phyloP scores from a whole-genome alignment of 148 eudicot genomes.

The Rhododendron williamsianum region DNA sequence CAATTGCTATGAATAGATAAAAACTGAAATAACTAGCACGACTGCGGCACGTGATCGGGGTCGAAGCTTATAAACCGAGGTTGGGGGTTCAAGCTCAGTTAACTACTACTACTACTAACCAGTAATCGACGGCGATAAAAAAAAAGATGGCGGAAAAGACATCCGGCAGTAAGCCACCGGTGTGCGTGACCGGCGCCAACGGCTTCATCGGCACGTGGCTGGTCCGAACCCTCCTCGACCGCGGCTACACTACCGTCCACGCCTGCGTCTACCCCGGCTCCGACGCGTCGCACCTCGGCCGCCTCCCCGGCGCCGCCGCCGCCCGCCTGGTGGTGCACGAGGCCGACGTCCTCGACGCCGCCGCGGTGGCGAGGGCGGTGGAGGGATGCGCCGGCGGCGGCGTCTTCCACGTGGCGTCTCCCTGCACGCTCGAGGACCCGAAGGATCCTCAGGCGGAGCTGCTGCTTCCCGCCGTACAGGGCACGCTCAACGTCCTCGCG shows the following conservation, averaged over 20 bases:
- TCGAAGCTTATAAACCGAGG: neutral
- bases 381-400: conserved; percentile 51
- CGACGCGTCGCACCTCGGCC: conserved; percentile 46
- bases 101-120: neutral
- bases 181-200: conserved; percentile 86
- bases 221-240: conserved; percentile 44
- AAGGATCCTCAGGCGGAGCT: conserved; percentile 63
- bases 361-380: conserved; percentile 41
- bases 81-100: neutral
- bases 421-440: conserved; percentile 71
- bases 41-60: neutral
- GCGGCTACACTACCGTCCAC: conserved; percentile 57
- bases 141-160: neutral
- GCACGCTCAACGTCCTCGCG: conserved; percentile 62
- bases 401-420: conserved; percentile 92
- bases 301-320: conserved; percentile 31
- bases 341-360: conserved; percentile 54
- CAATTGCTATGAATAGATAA: neutral
- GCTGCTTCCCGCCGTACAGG: conserved; percentile 70
- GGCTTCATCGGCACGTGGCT: conserved; percentile 90
- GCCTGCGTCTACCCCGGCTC: conserved; percentile 63
- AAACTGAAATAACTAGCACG: neutral
- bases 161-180: conserved; percentile 15
- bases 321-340: conserved; percentile 34
- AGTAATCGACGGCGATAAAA: neutral